phyloP scores from a whole-genome alignment of 495 filamentous ascomycete genomes.

The Penicillium canescens region DNA sequence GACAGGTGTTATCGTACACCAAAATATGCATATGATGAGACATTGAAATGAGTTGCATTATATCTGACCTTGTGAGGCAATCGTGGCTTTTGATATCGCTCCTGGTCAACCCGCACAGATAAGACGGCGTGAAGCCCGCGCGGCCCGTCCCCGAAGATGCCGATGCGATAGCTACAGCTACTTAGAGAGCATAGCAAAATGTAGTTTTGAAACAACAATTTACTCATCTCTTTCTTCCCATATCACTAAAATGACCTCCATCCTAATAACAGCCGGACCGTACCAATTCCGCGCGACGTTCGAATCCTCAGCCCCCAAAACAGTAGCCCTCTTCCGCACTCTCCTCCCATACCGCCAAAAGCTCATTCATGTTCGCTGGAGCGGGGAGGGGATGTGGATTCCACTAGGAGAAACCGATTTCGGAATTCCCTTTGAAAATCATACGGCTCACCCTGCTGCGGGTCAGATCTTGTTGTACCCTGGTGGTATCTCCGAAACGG shows the following conservation, averaged over 20 bases:
- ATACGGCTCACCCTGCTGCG: slow-evolving; percentile 24
- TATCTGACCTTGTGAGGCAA: background rate
- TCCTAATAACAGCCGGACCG: slow-evolving; percentile 23
- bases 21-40: slow-evolving; percentile 16
- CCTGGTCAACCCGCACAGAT: background rate
- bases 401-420: slow-evolving; percentile 27
- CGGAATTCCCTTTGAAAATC: slow-evolving; percentile 25
- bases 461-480: slow-evolving; percentile 28
- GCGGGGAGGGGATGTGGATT: slow-evolving; percentile 28
- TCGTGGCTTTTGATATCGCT: background rate
- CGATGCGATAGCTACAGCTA: background rate
- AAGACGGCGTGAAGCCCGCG: slow-evolving; percentile 11
- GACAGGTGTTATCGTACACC: slow-evolving; percentile 15
- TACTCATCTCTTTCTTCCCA: background rate
- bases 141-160: slow-evolving; percentile 17
- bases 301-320: slow-evolving; percentile 23
- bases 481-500: slow-evolving; percentile 26
- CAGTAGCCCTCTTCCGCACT: slow-evolving; percentile 18
- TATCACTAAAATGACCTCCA: slow-evolving; percentile 1
- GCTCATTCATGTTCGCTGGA: slow-evolving; percentile 30
- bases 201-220: no score
- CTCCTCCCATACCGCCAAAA: slow-evolving; percentile 28
- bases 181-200: no score
- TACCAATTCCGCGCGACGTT: slow-evolving; percentile 23
- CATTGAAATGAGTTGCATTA: background rate